These are phyloP conservation scores for Geotrichum candidum DNA, from an alignment of 1,139 yeast species.

Conservation along the genomic window DNA sequence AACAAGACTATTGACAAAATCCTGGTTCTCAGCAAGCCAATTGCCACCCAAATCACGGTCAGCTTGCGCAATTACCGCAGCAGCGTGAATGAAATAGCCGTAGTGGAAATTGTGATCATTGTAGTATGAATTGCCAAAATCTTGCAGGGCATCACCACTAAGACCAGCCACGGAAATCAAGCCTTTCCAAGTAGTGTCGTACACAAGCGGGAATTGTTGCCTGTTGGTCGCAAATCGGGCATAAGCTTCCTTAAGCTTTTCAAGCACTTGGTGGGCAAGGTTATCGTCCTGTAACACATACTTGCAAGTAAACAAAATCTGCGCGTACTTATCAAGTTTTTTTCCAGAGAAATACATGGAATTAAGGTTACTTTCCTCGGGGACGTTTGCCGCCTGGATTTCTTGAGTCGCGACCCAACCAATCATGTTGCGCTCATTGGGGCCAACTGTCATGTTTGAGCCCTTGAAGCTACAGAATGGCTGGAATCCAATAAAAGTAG, in stretches of 20 bases:
- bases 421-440: conserved; percentile 3
- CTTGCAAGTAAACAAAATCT: conserved; percentile 55
- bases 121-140: conserved; percentile 59
- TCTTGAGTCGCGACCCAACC: conserved; percentile 9
- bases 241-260: conserved; percentile 50
- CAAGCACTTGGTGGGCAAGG: conserved; percentile 38
- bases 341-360: conserved; percentile 67
- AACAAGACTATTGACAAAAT: conserved; percentile 52
- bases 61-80: conserved; percentile 60
- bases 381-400: conserved; percentile 44
- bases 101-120: conserved; percentile 76
- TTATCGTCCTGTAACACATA: conserved; percentile 29
- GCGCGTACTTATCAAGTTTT: conserved; percentile 66
- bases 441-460: not conserved
- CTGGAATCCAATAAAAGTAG: conserved; percentile 39
- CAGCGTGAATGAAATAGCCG: conserved; percentile 67
- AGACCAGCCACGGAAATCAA: conserved; percentile 49
- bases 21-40: conserved; percentile 57
- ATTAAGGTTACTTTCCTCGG: conserved; percentile 43
- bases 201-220: conserved; percentile 56
- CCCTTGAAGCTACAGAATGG: conserved; percentile 40
- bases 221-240: conserved; percentile 44
- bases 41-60: conserved; percentile 54
- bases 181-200: conserved; percentile 64
- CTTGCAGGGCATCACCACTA: conserved; percentile 45